Percentiles rank a stretch among this genome's conserved stretches.
Evolutionary conservation across 2,329 filamentous ascomycete genomes (phyloP).

Genomic region (Didymella sp.): DNA sequence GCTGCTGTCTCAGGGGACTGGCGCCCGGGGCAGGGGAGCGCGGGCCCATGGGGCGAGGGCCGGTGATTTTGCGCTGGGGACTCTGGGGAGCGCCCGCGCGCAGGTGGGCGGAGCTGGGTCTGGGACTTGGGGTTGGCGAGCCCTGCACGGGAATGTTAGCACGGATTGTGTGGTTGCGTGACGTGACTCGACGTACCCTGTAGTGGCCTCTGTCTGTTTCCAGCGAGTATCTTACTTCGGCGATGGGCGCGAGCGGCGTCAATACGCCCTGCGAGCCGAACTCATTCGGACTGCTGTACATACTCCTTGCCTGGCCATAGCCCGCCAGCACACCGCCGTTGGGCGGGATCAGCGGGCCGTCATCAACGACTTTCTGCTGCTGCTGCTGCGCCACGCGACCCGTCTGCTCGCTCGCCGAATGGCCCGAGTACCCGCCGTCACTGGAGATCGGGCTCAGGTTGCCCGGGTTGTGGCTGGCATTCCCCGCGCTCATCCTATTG

Average conservation of each 20-base stretch:
- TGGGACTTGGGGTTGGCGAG: slow-evolving; percentile 43
- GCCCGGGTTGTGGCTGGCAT: slow-evolving; percentile 35
- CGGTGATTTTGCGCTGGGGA: slow-evolving; percentile 55
- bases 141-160: slow-evolving; percentile 34
- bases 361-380: slow-evolving; percentile 62
- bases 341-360: slow-evolving; percentile 65
- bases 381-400: slow-evolving; percentile 52
- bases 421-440: slow-evolving; percentile 48
- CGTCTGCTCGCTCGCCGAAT: slow-evolving; percentile 49
- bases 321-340: slow-evolving; percentile 53
- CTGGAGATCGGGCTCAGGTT: slow-evolving; percentile 49
- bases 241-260: slow-evolving; percentile 58
- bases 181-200: slow-evolving; percentile 29
- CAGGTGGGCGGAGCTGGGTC: slow-evolving; percentile 39
- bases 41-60: slow-evolving; percentile 57
- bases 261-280: slow-evolving; percentile 47
- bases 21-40: slow-evolving; percentile 54
- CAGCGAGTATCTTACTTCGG: slow-evolving; percentile 58
- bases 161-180: background rate
- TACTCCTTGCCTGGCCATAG: slow-evolving; percentile 48
- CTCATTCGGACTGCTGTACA: slow-evolving; percentile 49
- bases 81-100: slow-evolving; percentile 24
- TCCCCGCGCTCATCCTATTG: slow-evolving; percentile 48
- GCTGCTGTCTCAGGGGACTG: slow-evolving; percentile 36
- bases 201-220: slow-evolving; percentile 53